Percentiles rank a stretch among this genome's conserved stretches.
Evolutionary conservation across 192 early-diverging fungal species (phyloP).

Genomic region (Podila clonocystis): DNA sequence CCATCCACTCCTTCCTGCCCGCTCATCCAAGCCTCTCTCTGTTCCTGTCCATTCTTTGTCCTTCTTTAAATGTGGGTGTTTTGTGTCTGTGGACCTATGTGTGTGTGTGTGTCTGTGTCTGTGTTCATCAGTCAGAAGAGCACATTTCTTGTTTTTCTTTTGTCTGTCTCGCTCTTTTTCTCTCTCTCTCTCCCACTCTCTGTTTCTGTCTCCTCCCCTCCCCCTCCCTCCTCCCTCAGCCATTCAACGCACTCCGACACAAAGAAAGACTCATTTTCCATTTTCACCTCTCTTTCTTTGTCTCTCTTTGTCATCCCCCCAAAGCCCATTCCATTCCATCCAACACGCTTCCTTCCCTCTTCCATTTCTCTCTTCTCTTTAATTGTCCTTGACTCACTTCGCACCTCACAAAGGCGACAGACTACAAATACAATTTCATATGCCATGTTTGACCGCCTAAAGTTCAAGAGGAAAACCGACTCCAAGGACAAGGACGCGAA

Average conservation of each 20-base stretch:
- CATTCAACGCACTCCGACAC: too few relatives aligned
- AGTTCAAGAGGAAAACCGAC: slow-evolving; percentile 34
- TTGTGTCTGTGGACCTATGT: not conserved
- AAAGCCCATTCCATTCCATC: not conserved
- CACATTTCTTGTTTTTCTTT: not conserved
- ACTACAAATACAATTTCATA: not conserved
- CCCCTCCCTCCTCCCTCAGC: not conserved
- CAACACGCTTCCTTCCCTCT: not conserved
- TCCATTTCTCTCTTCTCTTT: not conserved
- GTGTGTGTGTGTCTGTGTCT: too few relatives aligned
- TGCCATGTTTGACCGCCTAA: slow-evolving; percentile 33
- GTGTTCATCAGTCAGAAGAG: not conserved
- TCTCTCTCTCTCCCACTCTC: not conserved
- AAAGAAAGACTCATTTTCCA: too few relatives aligned
- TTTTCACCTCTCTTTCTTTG: not conserved
- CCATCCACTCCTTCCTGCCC: not conserved
- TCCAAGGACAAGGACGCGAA: slow-evolving; percentile 6
- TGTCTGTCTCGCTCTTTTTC: not conserved
- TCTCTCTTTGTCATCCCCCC: not conserved
- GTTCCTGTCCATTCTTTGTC: not conserved
- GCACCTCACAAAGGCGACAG: not conserved
- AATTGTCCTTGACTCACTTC: not conserved
- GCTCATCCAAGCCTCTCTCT: not conserved
- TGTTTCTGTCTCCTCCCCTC: not conserved
- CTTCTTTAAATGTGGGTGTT: not conserved